Conservation (phyloP, 345 rosid species). For the Eucalyptus erythrocorys region DNA sequence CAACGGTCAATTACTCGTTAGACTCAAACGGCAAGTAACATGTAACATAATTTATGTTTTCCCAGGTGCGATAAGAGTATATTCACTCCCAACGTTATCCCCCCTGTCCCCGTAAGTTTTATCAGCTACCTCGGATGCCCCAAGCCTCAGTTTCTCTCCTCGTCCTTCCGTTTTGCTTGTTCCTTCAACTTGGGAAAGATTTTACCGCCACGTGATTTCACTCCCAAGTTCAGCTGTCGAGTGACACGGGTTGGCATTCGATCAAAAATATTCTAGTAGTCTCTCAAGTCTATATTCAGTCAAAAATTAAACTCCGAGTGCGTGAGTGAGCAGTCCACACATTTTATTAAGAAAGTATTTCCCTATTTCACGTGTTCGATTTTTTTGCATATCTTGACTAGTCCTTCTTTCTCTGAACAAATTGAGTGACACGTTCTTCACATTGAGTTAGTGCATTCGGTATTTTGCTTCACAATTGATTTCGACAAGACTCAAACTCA, state of each 20-base stretch:
- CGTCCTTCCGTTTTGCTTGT: not conserved
- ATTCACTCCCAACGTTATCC: not conserved
- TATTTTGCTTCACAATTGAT: not conserved
- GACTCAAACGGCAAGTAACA: not conserved
- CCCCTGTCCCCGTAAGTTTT: not conserved
- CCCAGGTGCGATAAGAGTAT: not conserved
- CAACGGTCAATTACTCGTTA: not conserved
- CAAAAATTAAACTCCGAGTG: not conserved
- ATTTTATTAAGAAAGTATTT: not conserved
- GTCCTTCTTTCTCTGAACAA: not conserved
- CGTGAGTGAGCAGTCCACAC: not conserved
- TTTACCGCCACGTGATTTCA: not conserved
- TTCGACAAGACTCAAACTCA: not conserved
- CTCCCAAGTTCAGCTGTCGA: not conserved
- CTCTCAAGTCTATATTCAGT: not conserved
- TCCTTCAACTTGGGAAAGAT: not conserved
- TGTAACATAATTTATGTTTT: not conserved
- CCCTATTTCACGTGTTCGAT: not conserved
- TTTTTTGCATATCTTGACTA: accelerated
- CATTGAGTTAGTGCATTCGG: not conserved
- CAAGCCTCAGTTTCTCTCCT: not conserved
- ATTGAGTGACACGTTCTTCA: accelerated
- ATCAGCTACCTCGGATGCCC: not conserved
- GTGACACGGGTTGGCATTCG: not conserved
- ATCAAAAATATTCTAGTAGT: not conserved